These are phyloP conservation scores for Neoboletus magnificus DNA, from an alignment of 768 basidiomycete genomes.

Conservation along the genomic window DNA sequence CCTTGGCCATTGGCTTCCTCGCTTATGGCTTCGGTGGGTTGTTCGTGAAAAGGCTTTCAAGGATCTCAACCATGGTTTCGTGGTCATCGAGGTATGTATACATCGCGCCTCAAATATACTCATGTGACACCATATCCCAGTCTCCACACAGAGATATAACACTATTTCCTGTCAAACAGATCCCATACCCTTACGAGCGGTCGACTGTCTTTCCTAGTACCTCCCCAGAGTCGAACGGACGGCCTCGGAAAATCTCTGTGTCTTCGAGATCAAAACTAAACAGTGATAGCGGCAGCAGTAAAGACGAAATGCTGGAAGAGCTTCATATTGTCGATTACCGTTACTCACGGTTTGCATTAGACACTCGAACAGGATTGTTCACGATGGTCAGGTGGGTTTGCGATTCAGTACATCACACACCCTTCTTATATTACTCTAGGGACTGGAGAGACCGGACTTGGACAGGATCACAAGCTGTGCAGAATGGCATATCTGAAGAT, in stretches of 20 bases:
- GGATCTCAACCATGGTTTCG: slow-evolving; percentile 62
- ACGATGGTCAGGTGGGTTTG: slow-evolving; percentile 65
- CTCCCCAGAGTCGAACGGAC: slow-evolving; percentile 30
- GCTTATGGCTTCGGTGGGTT: slow-evolving; percentile 85
- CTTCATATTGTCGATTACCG: slow-evolving; percentile 85
- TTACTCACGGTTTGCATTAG: slow-evolving; percentile 86
- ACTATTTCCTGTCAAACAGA: slow-evolving; percentile 63
- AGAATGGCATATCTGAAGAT: slow-evolving; percentile 55
- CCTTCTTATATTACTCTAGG: slow-evolving; percentile 38
- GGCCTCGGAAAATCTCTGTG: slow-evolving; percentile 17
- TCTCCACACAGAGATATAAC: slow-evolving; percentile 81
- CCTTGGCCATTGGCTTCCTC: slow-evolving; percentile 92
- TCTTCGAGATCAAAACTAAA: slow-evolving; percentile 30
- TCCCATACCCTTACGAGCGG: slow-evolving; percentile 74
- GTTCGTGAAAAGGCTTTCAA: slow-evolving; percentile 81
- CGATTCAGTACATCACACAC: neutral
- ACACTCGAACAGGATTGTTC: slow-evolving; percentile 81
- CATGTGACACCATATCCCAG: slow-evolving; percentile 43
- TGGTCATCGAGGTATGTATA: slow-evolving; percentile 82
- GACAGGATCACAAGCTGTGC: slow-evolving; percentile 58
- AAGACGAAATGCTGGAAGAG: slow-evolving; percentile 41
- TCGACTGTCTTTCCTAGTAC: slow-evolving; percentile 71
- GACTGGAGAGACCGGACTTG: slow-evolving; percentile 88
- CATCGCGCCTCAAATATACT: neutral
- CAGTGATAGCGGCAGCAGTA: slow-evolving; percentile 29